Percentiles rank a stretch among this genome's conserved stretches.
phyloP scores from a whole-genome alignment of 2,329 filamentous ascomycete species.

The Exophiala sp. region DNA sequence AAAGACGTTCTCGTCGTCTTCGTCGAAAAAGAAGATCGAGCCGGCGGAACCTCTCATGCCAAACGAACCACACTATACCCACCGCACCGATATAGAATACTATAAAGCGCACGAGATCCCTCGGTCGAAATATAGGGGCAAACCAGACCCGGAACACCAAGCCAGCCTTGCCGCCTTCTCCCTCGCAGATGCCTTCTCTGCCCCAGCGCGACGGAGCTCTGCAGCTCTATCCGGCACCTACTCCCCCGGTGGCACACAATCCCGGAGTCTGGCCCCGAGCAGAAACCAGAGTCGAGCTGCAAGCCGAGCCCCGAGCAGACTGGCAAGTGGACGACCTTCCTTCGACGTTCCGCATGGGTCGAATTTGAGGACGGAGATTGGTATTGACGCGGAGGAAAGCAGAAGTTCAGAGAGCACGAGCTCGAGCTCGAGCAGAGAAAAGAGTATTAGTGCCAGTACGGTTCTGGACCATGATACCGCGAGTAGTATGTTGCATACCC shows the following conservation, averaged over 20 bases:
- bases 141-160: constrained; percentile 43
- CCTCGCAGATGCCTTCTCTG: constrained; percentile 33
- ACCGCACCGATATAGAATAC: constrained; percentile 41
- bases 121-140: constrained; percentile 45
- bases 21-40: constrained; percentile 8
- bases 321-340: constrained; percentile 12
- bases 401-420: constrained; percentile 10
- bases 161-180: constrained; percentile 42
- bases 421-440: constrained; percentile 13
- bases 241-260: constrained; percentile 28
- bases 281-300: constrained; percentile 16
- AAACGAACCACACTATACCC: constrained; percentile 23
- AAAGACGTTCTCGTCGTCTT: constrained; percentile 18
- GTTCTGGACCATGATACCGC: constrained; percentile 17
- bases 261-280: constrained; percentile 26
- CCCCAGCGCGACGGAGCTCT: constrained; percentile 18
- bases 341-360: constrained; percentile 7
- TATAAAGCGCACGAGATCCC: constrained; percentile 45
- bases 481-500: constrained; percentile 18
- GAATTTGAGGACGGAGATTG: constrained; percentile 9
- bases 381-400: constrained; percentile 5
- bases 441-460: constrained; percentile 14
- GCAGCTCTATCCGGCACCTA: constrained; percentile 25
- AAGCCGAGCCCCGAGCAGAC: constrained; percentile 19
- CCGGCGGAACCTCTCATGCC: constrained; percentile 4